Evolutionary conservation across 768 basidiomycete genomes (phyloP).

Genomic region (Chalciporus sphaerocephalus): DNA sequence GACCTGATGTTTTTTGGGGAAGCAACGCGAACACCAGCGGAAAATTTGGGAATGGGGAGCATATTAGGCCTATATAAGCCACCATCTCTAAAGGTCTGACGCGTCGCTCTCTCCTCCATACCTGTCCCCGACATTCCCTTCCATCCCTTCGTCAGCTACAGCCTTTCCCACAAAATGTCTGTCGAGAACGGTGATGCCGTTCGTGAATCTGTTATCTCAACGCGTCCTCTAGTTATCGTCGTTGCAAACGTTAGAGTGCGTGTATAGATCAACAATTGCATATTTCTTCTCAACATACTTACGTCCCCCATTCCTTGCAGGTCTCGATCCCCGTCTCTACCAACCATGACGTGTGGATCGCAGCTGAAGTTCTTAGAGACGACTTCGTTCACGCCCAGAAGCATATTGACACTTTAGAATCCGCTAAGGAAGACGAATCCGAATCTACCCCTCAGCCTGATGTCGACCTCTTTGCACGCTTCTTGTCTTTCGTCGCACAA

Average conservation of each 20-base stretch:
- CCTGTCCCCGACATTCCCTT: slow-evolving; percentile 1
- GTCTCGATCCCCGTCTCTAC: slow-evolving; percentile 85
- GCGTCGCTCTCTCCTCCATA: slow-evolving; percentile 7
- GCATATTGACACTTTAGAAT: slow-evolving; percentile 53
- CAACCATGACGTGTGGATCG: slow-evolving; percentile 81
- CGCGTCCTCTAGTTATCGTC: slow-evolving; percentile 35
- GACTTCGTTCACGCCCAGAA: slow-evolving; percentile 72
- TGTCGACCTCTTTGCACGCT: slow-evolving; percentile 76
- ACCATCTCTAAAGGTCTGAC: slow-evolving; percentile 15
- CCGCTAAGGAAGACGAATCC: slow-evolving; percentile 48
- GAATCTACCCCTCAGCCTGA: slow-evolving; percentile 60
- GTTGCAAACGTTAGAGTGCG: slow-evolving; percentile 34
- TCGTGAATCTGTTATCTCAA: slow-evolving; percentile 29
- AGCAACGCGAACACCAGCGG: slow-evolving; percentile 20
- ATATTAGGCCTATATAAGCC: slow-evolving; percentile 7
- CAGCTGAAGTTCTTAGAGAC: slow-evolving; percentile 86
- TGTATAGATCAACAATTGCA: slow-evolving; percentile 9
- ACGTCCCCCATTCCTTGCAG: slow-evolving; percentile 34
- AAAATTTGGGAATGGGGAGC: slow-evolving; percentile 33
- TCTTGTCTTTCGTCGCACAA: slow-evolving; percentile 71
- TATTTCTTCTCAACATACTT: slow-evolving; percentile 2
- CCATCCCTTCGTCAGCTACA: slow-evolving; percentile 5
- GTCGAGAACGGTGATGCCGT: slow-evolving; percentile 28
- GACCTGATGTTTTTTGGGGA: slow-evolving; percentile 29
- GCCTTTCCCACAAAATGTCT: slow-evolving; percentile 30